These are phyloP conservation scores for Aspergillus sp. DNA, from an alignment of 2,329 filamentous ascomycete genomes.

Conservation along the genomic window DNA sequence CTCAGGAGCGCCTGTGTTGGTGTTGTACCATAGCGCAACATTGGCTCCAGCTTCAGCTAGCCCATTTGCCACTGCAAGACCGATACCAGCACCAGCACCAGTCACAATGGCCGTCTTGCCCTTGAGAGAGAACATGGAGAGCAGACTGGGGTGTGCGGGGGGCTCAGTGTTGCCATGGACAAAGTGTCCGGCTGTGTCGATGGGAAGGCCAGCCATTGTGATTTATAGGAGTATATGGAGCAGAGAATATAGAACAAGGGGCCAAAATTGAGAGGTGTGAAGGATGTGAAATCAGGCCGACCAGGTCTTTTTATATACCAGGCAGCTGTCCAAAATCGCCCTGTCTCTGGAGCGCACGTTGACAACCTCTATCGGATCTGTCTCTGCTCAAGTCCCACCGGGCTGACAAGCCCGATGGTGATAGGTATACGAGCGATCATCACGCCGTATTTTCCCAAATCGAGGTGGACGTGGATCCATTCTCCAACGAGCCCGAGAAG, in stretches of 20 bases:
- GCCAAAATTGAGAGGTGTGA: neutral
- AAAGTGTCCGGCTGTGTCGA: slow-evolving; percentile 55
- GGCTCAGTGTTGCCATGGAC: slow-evolving; percentile 60
- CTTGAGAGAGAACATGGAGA: slow-evolving; percentile 71
- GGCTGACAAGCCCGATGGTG: neutral
- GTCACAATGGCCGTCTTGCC: slow-evolving; percentile 72
- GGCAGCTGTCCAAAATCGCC: neutral
- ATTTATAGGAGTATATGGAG: slow-evolving; percentile 1
- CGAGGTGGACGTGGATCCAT: neutral
- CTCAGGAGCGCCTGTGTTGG: slow-evolving; percentile 66
- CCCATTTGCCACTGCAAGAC: slow-evolving; percentile 65
- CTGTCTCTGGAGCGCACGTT: neutral
- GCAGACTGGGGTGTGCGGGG: slow-evolving; percentile 53
- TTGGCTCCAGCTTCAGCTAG: slow-evolving; percentile 73
- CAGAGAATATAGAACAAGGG: neutral
- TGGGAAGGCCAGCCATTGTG: slow-evolving; percentile 41
- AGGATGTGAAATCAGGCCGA: neutral
- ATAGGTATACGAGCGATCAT: slow-evolving; percentile 4
- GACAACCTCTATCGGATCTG: neutral
- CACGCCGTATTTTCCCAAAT: slow-evolving; percentile 1
- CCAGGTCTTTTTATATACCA: slow-evolving; percentile 2
- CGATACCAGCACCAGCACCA: slow-evolving; percentile 72
- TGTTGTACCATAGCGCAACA: slow-evolving; percentile 74
- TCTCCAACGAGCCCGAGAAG: neutral
- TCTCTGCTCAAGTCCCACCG: neutral